These are phyloP conservation scores for Kodamaea alishanica DNA, from an alignment of 1,139 yeast species.

Conservation along the genomic window DNA sequence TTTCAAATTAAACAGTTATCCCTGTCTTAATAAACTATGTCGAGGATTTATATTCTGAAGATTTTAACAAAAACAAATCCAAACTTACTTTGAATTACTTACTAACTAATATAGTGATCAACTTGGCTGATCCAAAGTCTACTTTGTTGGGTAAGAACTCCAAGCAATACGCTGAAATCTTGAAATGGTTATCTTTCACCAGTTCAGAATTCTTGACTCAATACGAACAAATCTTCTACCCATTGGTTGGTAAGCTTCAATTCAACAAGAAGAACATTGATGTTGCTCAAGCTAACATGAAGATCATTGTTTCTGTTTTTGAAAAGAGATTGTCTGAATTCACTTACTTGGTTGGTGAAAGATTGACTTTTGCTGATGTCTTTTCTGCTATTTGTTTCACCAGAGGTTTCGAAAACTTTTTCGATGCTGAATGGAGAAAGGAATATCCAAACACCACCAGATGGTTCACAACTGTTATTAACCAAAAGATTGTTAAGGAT, in stretches of 20 bases:
- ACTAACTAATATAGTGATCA: slow-evolving; percentile 28
- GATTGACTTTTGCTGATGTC: slow-evolving; percentile 82
- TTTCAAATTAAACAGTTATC: slow-evolving; percentile 69
- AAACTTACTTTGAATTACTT: slow-evolving; percentile 2
- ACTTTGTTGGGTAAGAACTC: slow-evolving; percentile 60
- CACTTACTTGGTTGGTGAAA: slow-evolving; percentile 92
- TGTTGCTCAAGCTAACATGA: slow-evolving; percentile 41
- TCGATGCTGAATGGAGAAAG: slow-evolving; percentile 76
- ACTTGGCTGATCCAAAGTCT: slow-evolving; percentile 24
- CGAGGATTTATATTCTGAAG: slow-evolving; percentile 59
- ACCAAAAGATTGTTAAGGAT: slow-evolving; percentile 51
- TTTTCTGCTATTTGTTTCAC: slow-evolving; percentile 54
- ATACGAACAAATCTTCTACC: slow-evolving; percentile 32
- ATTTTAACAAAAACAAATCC: slow-evolving; percentile 15
- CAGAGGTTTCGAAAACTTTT: slow-evolving; percentile 66
- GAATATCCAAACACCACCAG: slow-evolving; percentile 72
- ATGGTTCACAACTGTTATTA: slow-evolving; percentile 77
- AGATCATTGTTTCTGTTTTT: slow-evolving; percentile 39
- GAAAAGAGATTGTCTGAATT: slow-evolving; percentile 67
- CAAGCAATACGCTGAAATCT: slow-evolving; percentile 65
- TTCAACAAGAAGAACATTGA: slow-evolving; percentile 84
- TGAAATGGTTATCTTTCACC: slow-evolving; percentile 80
- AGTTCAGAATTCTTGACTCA: slow-evolving; percentile 63
- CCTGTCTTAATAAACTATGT: slow-evolving; percentile 85
- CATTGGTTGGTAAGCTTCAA: slow-evolving; percentile 36